phyloP scores from a whole-genome alignment of 495 filamentous ascomycete species.

The Emericellopsis terricola region DNA sequence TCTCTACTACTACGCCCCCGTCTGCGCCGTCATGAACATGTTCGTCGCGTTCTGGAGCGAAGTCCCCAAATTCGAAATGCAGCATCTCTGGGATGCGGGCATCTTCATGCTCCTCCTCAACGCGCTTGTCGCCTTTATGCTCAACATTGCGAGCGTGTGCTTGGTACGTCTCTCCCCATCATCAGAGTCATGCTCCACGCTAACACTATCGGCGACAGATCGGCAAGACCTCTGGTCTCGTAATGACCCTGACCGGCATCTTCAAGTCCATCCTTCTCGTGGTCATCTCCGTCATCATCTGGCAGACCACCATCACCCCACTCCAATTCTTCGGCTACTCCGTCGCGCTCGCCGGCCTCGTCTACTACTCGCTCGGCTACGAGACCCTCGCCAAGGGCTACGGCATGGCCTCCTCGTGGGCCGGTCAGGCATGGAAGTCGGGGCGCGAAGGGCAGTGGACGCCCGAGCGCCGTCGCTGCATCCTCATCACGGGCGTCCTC shows the following conservation, averaged over 20 bases:
- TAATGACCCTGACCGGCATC: constrained; percentile 57
- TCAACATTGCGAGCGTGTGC: constrained; percentile 64
- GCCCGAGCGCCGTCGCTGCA: constrained; percentile 1
- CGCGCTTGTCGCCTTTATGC: constrained; percentile 53
- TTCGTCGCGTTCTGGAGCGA: constrained; percentile 45
- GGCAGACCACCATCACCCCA: constrained; percentile 37
- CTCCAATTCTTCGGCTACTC: constrained; percentile 49
- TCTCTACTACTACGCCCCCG: constrained; percentile 71
- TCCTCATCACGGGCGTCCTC: background rate
- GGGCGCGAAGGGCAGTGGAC: background rate
- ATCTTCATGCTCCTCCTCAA: constrained; percentile 40
- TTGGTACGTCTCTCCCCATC: constrained; percentile 28
- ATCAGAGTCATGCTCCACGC: no score
- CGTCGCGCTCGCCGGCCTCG: constrained; percentile 41
- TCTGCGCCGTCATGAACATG: constrained; percentile 60
- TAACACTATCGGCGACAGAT: no score
- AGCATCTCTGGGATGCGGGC: constrained; percentile 38
- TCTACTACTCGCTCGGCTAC: constrained; percentile 50
- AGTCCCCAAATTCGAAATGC: constrained; percentile 29
- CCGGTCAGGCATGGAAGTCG: constrained; percentile 9
- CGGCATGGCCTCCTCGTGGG: constrained; percentile 38
- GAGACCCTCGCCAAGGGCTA: constrained; percentile 47
- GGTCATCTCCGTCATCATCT: constrained; percentile 42
- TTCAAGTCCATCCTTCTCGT: constrained; percentile 65
- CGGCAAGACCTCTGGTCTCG: constrained; percentile 58